phyloP scores from a whole-genome alignment of 2,329 filamentous ascomycete genomes.

The Monosporascus sp. region DNA sequence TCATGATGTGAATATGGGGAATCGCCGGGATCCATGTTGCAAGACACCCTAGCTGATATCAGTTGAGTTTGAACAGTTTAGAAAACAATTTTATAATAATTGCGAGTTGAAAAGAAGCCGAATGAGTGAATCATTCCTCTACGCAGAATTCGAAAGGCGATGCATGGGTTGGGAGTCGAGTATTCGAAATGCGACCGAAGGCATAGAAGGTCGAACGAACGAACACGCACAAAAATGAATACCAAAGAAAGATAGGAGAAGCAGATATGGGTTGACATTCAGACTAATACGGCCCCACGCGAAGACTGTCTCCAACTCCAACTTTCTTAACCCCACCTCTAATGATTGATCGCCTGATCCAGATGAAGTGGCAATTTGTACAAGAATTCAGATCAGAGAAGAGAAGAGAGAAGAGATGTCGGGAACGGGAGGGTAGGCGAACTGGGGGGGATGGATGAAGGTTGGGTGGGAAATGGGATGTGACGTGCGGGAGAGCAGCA shows the following conservation, averaged over 20 bases:
- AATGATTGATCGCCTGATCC: background rate
- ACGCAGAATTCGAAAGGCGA: constrained; percentile 4
- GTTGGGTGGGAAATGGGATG: constrained; percentile 18
- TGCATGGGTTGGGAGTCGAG: constrained; percentile 11
- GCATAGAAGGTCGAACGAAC: constrained; percentile 5
- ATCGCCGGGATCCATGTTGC: background rate
- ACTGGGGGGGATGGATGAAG: constrained; percentile 11
- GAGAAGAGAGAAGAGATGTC: constrained; percentile 18
- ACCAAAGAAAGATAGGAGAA: constrained; percentile 6
- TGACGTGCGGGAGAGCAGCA: constrained; percentile 4
- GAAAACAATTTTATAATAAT: background rate
- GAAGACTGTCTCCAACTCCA: background rate
- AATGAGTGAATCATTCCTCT: constrained; percentile 9
- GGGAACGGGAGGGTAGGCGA: constrained; percentile 7
- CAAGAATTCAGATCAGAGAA: constrained; percentile 20
- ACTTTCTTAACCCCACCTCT: too few species aligned
- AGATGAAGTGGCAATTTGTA: constrained; percentile 4
- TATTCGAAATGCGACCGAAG: constrained; percentile 20
- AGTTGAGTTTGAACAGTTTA: background rate
- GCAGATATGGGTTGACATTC: constrained; percentile 9
- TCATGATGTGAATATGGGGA: constrained; percentile 15
- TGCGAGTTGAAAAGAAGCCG: constrained; percentile 4
- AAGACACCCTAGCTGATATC: background rate
- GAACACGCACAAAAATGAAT: background rate
- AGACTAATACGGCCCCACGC: constrained; percentile 2